These are phyloP conservation scores for Penicillium goetzii DNA, from an alignment of 495 filamentous ascomycete species.

Conservation along the genomic window DNA sequence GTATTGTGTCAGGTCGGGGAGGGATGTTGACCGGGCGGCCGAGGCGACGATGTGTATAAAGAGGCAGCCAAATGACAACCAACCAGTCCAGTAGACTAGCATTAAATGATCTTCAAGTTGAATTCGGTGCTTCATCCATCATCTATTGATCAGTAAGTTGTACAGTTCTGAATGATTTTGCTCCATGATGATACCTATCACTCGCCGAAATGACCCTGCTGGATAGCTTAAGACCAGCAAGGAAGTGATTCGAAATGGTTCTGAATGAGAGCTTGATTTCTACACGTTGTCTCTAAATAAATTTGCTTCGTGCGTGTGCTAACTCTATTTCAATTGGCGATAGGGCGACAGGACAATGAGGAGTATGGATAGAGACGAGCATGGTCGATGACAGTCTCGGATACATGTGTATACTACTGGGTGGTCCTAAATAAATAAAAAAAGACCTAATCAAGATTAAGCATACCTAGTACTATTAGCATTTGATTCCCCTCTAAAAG, in stretches of 20 bases:
- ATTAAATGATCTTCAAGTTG: no score
- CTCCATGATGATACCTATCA: constrained; percentile 27
- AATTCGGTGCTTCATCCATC: background rate
- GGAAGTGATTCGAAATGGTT: constrained; percentile 21
- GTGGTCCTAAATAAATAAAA: no score
- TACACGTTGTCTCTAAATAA: background rate
- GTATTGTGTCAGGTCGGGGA: background rate
- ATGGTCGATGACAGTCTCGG: background rate
- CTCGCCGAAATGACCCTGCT: constrained; percentile 25
- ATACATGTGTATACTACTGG: no score
- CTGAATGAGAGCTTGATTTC: constrained; percentile 9
- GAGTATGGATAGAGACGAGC: background rate
- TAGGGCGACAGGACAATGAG: background rate
- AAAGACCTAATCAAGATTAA: background rate
- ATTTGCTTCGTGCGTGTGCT: background rate
- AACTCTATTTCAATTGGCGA: background rate
- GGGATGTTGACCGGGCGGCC: background rate
- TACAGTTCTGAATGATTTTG: background rate
- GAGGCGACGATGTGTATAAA: background rate
- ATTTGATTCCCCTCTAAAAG: background rate
- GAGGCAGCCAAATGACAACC: background rate
- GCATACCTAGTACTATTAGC: background rate
- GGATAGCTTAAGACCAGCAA: constrained; percentile 21
- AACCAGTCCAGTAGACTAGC: background rate
- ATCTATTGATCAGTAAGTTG: background rate